Conservation (phyloP, 1,284 basidiomycete species). For the Ustilago cynodontis region DNA sequence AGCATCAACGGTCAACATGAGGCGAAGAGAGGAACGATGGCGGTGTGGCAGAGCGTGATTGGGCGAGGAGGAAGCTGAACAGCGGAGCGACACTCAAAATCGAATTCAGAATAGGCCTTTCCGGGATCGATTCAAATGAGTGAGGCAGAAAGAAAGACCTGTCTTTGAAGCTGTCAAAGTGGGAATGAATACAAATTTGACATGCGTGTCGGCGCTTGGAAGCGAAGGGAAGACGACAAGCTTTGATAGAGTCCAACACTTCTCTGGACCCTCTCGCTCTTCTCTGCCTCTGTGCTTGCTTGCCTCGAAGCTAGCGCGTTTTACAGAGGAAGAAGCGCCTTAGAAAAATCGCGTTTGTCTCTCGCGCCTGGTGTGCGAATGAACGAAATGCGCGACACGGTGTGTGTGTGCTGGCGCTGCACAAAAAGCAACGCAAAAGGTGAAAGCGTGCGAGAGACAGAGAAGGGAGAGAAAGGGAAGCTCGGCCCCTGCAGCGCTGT, state of each 20-base stretch:
- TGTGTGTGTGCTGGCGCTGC: constrained; percentile 1
- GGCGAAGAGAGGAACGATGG: not conserved
- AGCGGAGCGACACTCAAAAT: not conserved
- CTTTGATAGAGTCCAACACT: constrained; percentile 33
- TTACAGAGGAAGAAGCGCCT: not conserved
- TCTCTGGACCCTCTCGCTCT: constrained; percentile 7
- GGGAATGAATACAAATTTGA: not conserved
- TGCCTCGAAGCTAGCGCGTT: constrained; percentile 14
- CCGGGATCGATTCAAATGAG: too few relatives aligned
- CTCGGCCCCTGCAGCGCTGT: not conserved
- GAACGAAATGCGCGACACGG: constrained; percentile 5
- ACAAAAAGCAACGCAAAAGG: not conserved
- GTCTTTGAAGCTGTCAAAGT: constrained; percentile 5
- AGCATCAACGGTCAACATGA: not conserved
- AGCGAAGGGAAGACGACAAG: not conserved
- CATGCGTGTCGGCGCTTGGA: constrained; percentile 16
- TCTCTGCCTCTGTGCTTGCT: not conserved
- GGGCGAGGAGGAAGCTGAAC: not conserved
- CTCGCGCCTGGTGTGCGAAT: not conserved
- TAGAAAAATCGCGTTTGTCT: constrained; percentile 1
- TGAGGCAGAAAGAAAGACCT: not conserved
- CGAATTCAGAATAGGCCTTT: constrained; percentile 1
- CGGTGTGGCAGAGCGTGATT: constrained; percentile 13
- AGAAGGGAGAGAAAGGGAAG: not conserved
- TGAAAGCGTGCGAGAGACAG: not conserved